These are phyloP conservation scores for Claviceps monticola DNA, from an alignment of 2,329 filamentous ascomycete genomes.

Conservation along the genomic window DNA sequence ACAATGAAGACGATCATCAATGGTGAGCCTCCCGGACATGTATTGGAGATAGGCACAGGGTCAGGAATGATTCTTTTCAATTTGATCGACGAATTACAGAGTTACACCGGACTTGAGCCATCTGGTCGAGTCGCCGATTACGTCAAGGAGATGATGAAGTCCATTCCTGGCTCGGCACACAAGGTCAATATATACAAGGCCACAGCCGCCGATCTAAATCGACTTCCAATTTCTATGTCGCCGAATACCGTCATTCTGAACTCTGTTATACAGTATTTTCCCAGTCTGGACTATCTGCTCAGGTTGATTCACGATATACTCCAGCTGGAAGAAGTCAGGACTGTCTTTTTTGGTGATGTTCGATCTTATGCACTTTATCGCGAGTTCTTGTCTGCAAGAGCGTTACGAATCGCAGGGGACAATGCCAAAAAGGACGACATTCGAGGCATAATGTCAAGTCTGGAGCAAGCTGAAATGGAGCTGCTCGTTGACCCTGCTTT, in stretches of 20 bases:
- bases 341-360: slow-evolving; percentile 12
- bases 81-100: slow-evolving; percentile 8
- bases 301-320: slow-evolving; percentile 6
- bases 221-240: background rate
- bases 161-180: slow-evolving; percentile 2
- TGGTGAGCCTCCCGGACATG: slow-evolving; percentile 1
- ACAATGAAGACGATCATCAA: slow-evolving; percentile 12
- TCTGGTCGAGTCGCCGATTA: slow-evolving; percentile 11
- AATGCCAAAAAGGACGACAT: background rate
- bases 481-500: slow-evolving; percentile 14
- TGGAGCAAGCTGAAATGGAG: slow-evolving; percentile 10
- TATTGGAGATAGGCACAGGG: slow-evolving; percentile 18
- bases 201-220: background rate
- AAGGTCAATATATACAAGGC: slow-evolving; percentile 4
- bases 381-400: slow-evolving; percentile 5
- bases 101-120: slow-evolving; percentile 17
- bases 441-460: slow-evolving; percentile 3
- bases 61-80: slow-evolving; percentile 20
- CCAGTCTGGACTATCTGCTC: slow-evolving; percentile 12
- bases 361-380: slow-evolving; percentile 9
- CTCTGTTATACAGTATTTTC: slow-evolving; percentile 17
- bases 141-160: slow-evolving; percentile 7
- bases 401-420: background rate
- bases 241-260: slow-evolving; percentile 14
- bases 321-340: background rate